Evolutionary conservation across 176 grass and related monocot genomes (phyloP).

Genomic region (Cocos nucifera): DNA sequence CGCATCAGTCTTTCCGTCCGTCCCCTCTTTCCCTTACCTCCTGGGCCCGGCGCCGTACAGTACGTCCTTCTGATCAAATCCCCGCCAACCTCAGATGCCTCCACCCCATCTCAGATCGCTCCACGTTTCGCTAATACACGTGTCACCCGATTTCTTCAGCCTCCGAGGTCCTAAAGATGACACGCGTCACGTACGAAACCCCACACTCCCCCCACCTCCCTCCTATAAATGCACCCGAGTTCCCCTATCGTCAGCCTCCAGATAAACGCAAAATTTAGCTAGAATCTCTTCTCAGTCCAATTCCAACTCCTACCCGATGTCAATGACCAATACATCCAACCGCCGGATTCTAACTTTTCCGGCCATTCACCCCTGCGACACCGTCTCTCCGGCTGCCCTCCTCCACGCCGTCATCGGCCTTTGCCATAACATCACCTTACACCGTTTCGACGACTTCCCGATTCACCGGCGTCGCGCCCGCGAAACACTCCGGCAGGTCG

Average conservation of each 20-base stretch:
- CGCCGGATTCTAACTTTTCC: constrained; percentile 30
- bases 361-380: constrained; percentile 48
- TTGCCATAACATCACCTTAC: constrained; percentile 27
- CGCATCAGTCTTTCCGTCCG: too few species aligned
- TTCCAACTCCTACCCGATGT: not conserved
- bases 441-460: constrained; percentile 24
- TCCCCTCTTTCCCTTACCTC: too few species aligned
- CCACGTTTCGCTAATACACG: too few species aligned
- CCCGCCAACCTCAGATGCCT: too few species aligned
- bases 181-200: constrained; percentile 17
- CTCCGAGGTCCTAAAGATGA: not conserved
- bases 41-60: too few species aligned
- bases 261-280: constrained; percentile 9
- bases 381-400: constrained; percentile 42
- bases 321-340: constrained; percentile 7
- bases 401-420: constrained; percentile 46
- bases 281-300: not conserved
- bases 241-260: not conserved
- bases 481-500: constrained; percentile 37
- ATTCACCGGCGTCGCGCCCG: constrained; percentile 36
- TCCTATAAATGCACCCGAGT: constrained; percentile 12
- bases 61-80: too few species aligned
- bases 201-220: not conserved
- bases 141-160: too few species aligned
- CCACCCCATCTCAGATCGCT: too few species aligned